Evolutionary conservation across 1,139 yeast genomes (phyloP).

Genomic region (Blastobotrys malaysiensis): DNA sequence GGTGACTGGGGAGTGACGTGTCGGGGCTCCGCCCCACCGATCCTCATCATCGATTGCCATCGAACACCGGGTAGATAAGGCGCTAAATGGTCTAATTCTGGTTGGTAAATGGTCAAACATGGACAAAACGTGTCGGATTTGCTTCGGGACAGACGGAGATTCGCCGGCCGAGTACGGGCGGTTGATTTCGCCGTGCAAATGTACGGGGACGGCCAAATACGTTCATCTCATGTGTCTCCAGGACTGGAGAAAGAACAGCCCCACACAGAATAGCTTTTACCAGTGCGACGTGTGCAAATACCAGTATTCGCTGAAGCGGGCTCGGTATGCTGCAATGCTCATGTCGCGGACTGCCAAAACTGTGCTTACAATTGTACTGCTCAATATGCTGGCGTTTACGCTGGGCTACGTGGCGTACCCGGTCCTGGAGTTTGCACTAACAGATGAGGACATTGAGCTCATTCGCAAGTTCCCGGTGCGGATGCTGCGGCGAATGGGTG

Average conservation of each 20-base stretch:
- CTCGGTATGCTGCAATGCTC: conserved; percentile 8
- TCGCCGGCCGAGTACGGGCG: conserved; percentile 8
- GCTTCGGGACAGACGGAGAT: conserved; percentile 11
- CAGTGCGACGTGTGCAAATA: conserved; percentile 13
- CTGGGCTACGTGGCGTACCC: conserved; percentile 13
- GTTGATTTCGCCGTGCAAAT: conserved; percentile 14
- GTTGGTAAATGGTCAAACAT: not conserved
- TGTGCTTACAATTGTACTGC: conserved; percentile 3
- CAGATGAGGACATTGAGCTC: conserved; percentile 12
- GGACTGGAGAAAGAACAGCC: conserved; percentile 9
- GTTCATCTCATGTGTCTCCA: conserved; percentile 14
- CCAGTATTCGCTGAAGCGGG: conserved; percentile 9
- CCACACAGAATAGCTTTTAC: conserved; percentile 8
- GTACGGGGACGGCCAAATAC: conserved; percentile 11
- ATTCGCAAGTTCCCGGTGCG: conserved; percentile 7
- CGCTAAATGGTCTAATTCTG: not conserved
- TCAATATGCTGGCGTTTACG: conserved; percentile 9
- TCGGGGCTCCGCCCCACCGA: not conserved
- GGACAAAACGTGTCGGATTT: conserved; percentile 10
- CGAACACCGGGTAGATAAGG: not conserved
- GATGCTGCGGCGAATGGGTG: conserved; percentile 5
- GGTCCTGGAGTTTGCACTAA: conserved; percentile 9
- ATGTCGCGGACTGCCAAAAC: conserved; percentile 6
- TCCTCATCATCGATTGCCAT: not conserved
- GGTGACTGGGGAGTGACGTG: not conserved